Evolutionary conservation across 2,329 filamentous ascomycete species (phyloP), one percentile per base, ranked within the genome.

Genomic region (Beauveria sp.): DNA sequence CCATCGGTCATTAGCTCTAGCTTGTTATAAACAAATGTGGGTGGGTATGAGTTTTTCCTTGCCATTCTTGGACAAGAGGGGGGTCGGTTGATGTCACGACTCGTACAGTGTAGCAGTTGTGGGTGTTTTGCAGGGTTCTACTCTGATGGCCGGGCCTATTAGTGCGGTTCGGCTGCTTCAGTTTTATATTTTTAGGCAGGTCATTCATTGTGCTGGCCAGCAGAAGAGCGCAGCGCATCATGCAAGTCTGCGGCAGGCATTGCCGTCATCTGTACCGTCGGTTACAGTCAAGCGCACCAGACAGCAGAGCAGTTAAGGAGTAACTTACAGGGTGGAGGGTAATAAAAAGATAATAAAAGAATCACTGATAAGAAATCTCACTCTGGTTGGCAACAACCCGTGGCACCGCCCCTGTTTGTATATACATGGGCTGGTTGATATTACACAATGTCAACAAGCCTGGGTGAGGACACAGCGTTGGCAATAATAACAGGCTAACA

Each of bases 71-170:
- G 57, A 43, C 16, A 1, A 9, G 56, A 42, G 38, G 43, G 31
- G 57, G 57, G 56, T 24, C 22, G 46, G 34, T 51, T 60, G 57
- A 60, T 51, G 57, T 60, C 57, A 60, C 57, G 57, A 60, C 57
- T 52, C 56, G 56, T 51, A 60, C 46, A n/a, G 26, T n/a, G 31
- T 20, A 18, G 45, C 48, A n/a, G 24, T 22, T 51, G 56, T 43
- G 38, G 40, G 24, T 31, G 53, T 56, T 24, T 56, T 56, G 26
- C 55, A 58, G 55, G 40, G 45, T 45, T 54, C 43, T 54, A 43
- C 22, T 34, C 9, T 24, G 45, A 50, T 31, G 42, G 20, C 7
- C 10, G 16, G 52, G 20, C 24, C 20, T 55, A 12, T 34, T 38
- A n/a, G 16, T 58, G 10, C 14, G 3, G 55, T 40, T 48, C 28